These are phyloP conservation scores for Conticribra weissflogii DNA, from an alignment of 108 stramenopile genomes.

Conservation along the genomic window DNA sequence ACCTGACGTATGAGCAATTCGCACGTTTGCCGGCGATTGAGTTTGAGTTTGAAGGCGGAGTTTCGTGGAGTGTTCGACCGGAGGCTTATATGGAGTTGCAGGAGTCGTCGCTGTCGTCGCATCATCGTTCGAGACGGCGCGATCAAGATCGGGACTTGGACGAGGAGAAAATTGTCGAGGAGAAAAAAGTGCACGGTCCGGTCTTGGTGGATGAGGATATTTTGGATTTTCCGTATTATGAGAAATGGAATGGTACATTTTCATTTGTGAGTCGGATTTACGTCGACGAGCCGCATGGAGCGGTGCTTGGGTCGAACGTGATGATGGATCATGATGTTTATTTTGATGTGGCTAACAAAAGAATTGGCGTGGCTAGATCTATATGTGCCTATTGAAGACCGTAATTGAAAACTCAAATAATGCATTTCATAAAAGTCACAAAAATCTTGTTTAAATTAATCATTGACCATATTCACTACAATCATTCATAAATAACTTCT, in stretches of 20 bases:
- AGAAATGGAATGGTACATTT: constrained; percentile 50
- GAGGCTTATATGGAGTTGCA: constrained; percentile 74
- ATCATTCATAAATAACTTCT: too few relatives aligned
- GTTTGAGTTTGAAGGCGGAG: constrained; percentile 56
- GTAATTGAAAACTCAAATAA: not conserved
- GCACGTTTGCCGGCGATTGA: constrained; percentile 55
- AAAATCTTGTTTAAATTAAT: too few relatives aligned
- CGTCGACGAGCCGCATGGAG: constrained; percentile 85
- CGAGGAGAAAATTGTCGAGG: too few relatives aligned
- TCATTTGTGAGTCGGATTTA: constrained; percentile 80
- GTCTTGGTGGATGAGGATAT: too few relatives aligned
- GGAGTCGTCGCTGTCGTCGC: too few relatives aligned
- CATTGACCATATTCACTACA: too few relatives aligned
- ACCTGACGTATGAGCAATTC: constrained; percentile 65
- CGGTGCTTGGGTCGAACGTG: constrained; percentile 93
- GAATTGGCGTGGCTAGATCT: constrained; percentile 81
- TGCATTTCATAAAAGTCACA: too few relatives aligned
- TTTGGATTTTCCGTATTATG: too few relatives aligned
- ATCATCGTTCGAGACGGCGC: too few relatives aligned
- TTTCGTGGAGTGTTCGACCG: constrained; percentile 50
- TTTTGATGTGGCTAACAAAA: constrained; percentile 76
- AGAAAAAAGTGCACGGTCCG: too few relatives aligned
- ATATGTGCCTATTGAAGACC: constrained; percentile 15
- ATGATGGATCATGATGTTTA: constrained; percentile 92
- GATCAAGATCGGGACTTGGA: too few relatives aligned